These are phyloP conservation scores for Silene vulgaris DNA, from an alignment of 179 eudicot genomes.

Conservation along the genomic window DNA sequence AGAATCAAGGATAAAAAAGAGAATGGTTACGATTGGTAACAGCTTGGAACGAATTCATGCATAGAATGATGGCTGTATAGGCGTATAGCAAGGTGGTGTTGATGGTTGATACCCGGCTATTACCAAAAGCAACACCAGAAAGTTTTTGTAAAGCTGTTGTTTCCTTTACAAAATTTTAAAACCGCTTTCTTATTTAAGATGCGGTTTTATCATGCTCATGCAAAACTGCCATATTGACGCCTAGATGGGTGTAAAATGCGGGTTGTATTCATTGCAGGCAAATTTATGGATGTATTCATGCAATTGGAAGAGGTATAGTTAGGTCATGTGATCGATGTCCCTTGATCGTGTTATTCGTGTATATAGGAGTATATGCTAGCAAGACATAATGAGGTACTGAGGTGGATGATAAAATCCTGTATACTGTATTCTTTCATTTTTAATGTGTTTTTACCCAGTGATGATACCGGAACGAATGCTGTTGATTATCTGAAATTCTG, in stretches of 20 bases:
- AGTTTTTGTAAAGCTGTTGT: no score
- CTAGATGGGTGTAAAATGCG: not conserved
- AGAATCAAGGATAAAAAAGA: conserved; percentile 50
- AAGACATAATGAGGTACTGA: not conserved
- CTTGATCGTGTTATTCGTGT: not conserved
- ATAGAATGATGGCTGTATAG: not conserved
- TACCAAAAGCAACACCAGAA: no score
- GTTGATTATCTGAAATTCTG: not conserved
- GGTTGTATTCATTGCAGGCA: not conserved
- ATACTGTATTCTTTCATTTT: conserved; percentile 5
- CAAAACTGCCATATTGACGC: no score
- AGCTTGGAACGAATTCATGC: not conserved
- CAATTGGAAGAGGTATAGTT: not conserved
- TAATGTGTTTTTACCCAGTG: not conserved
- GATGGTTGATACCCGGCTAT: not conserved
- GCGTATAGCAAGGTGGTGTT: not conserved
- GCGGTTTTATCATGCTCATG: no score
- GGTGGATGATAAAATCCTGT: not conserved
- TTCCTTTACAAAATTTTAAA: no score
- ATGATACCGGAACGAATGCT: not conserved
- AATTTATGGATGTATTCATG: not conserved
- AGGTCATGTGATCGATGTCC: not conserved
- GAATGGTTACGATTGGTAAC: conserved; percentile 47
- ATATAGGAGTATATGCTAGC: not conserved
- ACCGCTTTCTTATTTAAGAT: no score